phyloP scores from a whole-genome alignment of 2,329 filamentous ascomycete species.

The Fusarium subglutinans region DNA sequence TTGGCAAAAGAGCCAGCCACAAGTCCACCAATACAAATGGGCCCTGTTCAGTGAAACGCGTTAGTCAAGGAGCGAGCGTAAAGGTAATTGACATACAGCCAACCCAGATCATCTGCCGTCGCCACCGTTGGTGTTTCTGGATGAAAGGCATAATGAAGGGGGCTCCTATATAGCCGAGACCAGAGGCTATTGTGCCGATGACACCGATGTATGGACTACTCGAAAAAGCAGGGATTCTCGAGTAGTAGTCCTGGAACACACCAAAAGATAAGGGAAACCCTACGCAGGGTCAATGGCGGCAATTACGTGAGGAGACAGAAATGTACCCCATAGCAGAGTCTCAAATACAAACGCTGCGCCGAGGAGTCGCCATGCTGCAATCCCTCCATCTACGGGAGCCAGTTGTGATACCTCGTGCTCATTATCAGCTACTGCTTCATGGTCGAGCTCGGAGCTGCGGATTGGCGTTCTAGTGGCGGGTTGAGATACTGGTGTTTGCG shows the following conservation, averaged over 20 bases:
- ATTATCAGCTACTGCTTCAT: fast-evolving
- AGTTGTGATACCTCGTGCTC: not conserved
- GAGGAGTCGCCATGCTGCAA: not conserved
- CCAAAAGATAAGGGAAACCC: not conserved
- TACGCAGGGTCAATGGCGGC: not conserved
- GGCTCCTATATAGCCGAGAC: not conserved
- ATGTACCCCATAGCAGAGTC: not conserved
- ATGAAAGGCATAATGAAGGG: not conserved
- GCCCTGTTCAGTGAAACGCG: not conserved
- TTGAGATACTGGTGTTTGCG: not conserved
- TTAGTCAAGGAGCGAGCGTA: fast-evolving
- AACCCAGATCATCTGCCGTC: not conserved
- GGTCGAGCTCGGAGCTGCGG: not conserved
- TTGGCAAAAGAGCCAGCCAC: not conserved
- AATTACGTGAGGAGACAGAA: fast-evolving
- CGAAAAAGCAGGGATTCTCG: not conserved
- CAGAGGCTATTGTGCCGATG: not conserved
- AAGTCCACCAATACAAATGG: not conserved
- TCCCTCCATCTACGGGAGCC: not conserved
- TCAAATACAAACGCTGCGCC: not conserved
- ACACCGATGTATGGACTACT: not conserved
- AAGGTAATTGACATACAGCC: not conserved
- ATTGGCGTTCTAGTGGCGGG: fast-evolving
- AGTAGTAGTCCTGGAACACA: not conserved
- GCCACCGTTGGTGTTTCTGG: not conserved